Percentiles rank a stretch among this genome's conserved stretches.
phyloP scores from a whole-genome alignment of 2,329 filamentous ascomycete genomes.

The Arthrobotrys iridis region DNA sequence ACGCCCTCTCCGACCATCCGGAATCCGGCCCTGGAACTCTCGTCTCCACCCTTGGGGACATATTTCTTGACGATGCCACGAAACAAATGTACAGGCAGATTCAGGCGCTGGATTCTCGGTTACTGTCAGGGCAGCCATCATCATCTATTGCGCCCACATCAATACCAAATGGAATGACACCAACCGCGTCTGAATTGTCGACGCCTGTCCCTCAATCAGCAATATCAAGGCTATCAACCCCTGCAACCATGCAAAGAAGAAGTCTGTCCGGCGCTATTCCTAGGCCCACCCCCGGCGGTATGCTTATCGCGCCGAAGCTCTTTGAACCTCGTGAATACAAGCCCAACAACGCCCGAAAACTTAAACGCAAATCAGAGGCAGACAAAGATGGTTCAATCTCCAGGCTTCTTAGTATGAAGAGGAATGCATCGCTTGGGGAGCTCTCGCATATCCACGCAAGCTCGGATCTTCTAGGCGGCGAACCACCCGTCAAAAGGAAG shows the following conservation, averaged over 20 bases:
- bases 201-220: slow-evolving; percentile 21
- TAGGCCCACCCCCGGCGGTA: slow-evolving; percentile 19
- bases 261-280: slow-evolving; percentile 51
- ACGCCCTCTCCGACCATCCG: slow-evolving; percentile 49
- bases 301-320: slow-evolving; percentile 42
- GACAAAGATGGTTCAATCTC: slow-evolving; percentile 48
- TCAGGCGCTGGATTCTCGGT: slow-evolving; percentile 24
- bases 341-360: slow-evolving; percentile 41
- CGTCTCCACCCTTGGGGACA: slow-evolving; percentile 43
- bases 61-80: slow-evolving; percentile 52
- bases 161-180: slow-evolving; percentile 35
- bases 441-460: slow-evolving; percentile 24
- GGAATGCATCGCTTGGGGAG: slow-evolving; percentile 44
- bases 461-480: slow-evolving; percentile 35
- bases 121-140: background rate
- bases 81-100: slow-evolving; percentile 49
- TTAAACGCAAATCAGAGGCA: slow-evolving; percentile 52
- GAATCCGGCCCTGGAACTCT: slow-evolving; percentile 52
- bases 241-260: slow-evolving; percentile 37
- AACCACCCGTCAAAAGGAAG: slow-evolving; percentile 51
- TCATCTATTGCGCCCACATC: slow-evolving; percentile 12
- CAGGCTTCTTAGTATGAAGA: slow-evolving; percentile 31
- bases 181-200: slow-evolving; percentile 19
- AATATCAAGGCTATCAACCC: slow-evolving; percentile 25
- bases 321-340: slow-evolving; percentile 54